phyloP scores from a whole-genome alignment of 169 alveolate species.

The Plasmodium billcollinsi region DNA sequence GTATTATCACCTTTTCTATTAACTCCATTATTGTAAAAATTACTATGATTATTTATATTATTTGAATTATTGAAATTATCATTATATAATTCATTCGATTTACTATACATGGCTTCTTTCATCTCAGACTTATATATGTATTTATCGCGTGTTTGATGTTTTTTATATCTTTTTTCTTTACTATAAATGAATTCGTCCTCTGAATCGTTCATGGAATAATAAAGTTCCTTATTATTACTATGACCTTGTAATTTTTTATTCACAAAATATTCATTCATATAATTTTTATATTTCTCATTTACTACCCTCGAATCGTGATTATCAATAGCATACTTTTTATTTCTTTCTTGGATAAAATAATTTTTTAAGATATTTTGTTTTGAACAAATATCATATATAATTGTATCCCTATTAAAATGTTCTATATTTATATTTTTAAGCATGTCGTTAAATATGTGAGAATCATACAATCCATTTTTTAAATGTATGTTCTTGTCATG shows the following conservation, averaged over 20 bases:
- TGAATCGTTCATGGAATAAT: background rate
- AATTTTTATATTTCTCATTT: constrained; percentile 35
- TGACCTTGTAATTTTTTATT: constrained; percentile 14
- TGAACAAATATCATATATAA: constrained; percentile 41
- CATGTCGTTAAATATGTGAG: constrained; percentile 57
- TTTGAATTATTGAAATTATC: background rate
- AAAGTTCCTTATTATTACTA: constrained; percentile 13
- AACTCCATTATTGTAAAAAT: background rate
- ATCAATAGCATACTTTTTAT: background rate
- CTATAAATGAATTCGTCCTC: constrained; percentile 16
- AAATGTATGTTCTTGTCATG: constrained; percentile 26
- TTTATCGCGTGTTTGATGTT: constrained; percentile 21
- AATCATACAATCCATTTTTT: constrained; percentile 38
- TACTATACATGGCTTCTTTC: constrained; percentile 35
- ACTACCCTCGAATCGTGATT: constrained; percentile 3
- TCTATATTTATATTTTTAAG: constrained; percentile 32
- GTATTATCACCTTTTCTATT: no score
- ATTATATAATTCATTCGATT: constrained; percentile 18
- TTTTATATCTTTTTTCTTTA: constrained; percentile 30
- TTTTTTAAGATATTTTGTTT: constrained; percentile 44
- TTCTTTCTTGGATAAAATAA: constrained; percentile 14
- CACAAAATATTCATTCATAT: background rate
- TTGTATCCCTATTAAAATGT: constrained; percentile 23
- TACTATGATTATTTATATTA: background rate
- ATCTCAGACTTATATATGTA: constrained; percentile 5